These are phyloP conservation scores for Iberis pinnata DNA, from an alignment of 345 rosid species.

Conservation along the genomic window DNA sequence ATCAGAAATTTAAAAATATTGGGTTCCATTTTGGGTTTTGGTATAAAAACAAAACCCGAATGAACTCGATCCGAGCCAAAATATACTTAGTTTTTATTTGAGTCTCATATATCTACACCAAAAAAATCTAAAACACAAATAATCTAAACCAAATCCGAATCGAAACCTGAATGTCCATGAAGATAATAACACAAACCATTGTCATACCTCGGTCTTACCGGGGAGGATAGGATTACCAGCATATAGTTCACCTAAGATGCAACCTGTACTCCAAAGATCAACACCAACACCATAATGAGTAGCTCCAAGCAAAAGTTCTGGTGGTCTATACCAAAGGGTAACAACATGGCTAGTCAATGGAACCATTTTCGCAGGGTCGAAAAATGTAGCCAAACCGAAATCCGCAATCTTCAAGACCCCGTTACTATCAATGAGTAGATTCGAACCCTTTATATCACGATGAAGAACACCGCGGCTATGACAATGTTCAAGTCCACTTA, in stretches of 20 bases:
- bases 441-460: slow-evolving; percentile 88
- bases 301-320: slow-evolving; percentile 89
- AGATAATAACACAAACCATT: too few species aligned
- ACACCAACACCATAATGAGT: slow-evolving; percentile 66
- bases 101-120: too few species aligned
- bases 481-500: slow-evolving; percentile 90
- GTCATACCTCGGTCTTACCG: slow-evolving; percentile 93
- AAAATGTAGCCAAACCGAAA: slow-evolving; percentile 80
- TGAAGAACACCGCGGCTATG: slow-evolving; percentile 76
- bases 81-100: too few species aligned
- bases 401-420: slow-evolving; percentile 92
- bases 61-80: too few species aligned
- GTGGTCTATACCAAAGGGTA: slow-evolving; percentile 96
- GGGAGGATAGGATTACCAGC: slow-evolving; percentile 82
- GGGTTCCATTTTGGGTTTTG: too few species aligned
- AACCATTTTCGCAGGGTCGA: slow-evolving; percentile 40
- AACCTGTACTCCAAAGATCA: slow-evolving; percentile 95
- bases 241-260: slow-evolving; percentile 85
- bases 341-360: slow-evolving; percentile 91
- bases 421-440: slow-evolving; percentile 69
- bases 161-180: too few species aligned
- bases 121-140: background rate
- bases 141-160: background rate
- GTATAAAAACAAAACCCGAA: too few species aligned
- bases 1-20: too few species aligned